Conservation (phyloP, 208 protist genomes). For the Leishmania tropica region DNA sequence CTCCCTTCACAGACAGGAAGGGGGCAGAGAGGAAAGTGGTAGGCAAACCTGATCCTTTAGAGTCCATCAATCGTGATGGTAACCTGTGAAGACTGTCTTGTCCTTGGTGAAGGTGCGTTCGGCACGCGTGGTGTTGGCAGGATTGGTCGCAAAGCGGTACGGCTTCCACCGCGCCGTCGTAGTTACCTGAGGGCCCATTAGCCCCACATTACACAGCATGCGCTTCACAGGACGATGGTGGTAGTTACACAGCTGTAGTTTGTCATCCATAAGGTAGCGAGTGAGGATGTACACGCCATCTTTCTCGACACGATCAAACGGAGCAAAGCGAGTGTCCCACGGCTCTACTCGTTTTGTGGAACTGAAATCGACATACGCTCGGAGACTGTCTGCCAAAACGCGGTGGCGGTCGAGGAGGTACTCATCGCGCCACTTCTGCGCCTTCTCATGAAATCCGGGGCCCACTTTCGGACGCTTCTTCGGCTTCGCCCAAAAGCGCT, state of each 20-base stretch:
- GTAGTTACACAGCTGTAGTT: conserved; percentile 90
- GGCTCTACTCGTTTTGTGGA: conserved; percentile 81
- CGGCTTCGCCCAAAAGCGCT: conserved; percentile 88
- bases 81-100: conserved; percentile 77
- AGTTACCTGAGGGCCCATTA: conserved; percentile 85
- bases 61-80: conserved; percentile 69
- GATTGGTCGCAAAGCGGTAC: conserved; percentile 76
- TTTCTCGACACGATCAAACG: conserved; percentile 90
- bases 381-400: conserved; percentile 83
- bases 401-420: conserved; percentile 88
- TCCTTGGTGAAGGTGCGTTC: conserved; percentile 84
- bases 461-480: conserved; percentile 92
- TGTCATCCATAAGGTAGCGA: conserved; percentile 91
- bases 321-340: conserved; percentile 90
- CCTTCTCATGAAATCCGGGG: conserved; percentile 87
- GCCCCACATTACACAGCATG: conserved; percentile 87
- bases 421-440: conserved; percentile 89
- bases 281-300: conserved; percentile 89
- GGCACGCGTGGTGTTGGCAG: conserved; percentile 71
- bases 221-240: conserved; percentile 88
- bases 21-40: not conserved
- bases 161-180: conserved; percentile 90
- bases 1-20: not conserved
- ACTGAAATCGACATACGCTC: conserved; percentile 90
- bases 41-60: not conserved